Percentiles rank a stretch among this genome's conserved stretches.
phyloP scores from a whole-genome alignment of 2,329 filamentous ascomycete genomes.

The Dryadomyces quercus-mongolicae region DNA sequence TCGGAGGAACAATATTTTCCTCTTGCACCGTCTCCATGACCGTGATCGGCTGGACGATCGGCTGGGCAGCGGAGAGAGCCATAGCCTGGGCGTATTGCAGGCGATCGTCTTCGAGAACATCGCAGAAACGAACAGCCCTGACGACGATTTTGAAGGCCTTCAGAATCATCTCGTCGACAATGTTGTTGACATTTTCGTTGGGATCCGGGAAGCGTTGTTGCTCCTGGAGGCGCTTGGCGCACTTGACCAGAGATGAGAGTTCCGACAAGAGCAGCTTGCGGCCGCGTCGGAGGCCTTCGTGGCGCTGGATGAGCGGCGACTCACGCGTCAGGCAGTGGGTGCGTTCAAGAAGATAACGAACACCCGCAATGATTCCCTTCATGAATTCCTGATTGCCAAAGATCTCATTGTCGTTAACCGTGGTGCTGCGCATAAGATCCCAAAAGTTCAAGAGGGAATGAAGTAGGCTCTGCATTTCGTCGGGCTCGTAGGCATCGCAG shows the following conservation, averaged over 20 bases:
- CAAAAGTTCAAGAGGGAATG: conserved; percentile 84
- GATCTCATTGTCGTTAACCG: conserved; percentile 61
- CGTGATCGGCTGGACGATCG: conserved; percentile 39
- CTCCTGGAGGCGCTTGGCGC: conserved; percentile 74
- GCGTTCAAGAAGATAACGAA: conserved; percentile 53
- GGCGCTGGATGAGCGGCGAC: conserved; percentile 58
- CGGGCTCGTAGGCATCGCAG: conserved; percentile 86
- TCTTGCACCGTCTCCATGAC: conserved; percentile 48
- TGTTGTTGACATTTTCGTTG: conserved; percentile 52
- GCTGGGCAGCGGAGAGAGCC: conserved; percentile 18
- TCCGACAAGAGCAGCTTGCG: conserved; percentile 84
- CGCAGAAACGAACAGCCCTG: conserved; percentile 78
- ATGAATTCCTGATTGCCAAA: conserved; percentile 91
- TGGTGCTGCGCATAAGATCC: conserved; percentile 74
- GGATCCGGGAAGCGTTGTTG: conserved; percentile 39
- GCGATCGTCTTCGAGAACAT: conserved; percentile 62
- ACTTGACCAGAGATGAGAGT: conserved; percentile 78
- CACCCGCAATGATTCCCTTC: conserved; percentile 84
- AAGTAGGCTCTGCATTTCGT: conserved; percentile 72
- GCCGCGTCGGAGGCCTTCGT: conserved; percentile 64
- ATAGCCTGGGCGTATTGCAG: conserved; percentile 37
- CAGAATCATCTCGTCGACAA: conserved; percentile 85
- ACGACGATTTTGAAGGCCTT: conserved; percentile 93
- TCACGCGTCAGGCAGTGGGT: conserved; percentile 82
- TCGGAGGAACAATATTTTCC: conserved; percentile 46